phyloP scores from a whole-genome alignment of 108 stramenopile species.

The Cyclostephanos invisitatus region DNA sequence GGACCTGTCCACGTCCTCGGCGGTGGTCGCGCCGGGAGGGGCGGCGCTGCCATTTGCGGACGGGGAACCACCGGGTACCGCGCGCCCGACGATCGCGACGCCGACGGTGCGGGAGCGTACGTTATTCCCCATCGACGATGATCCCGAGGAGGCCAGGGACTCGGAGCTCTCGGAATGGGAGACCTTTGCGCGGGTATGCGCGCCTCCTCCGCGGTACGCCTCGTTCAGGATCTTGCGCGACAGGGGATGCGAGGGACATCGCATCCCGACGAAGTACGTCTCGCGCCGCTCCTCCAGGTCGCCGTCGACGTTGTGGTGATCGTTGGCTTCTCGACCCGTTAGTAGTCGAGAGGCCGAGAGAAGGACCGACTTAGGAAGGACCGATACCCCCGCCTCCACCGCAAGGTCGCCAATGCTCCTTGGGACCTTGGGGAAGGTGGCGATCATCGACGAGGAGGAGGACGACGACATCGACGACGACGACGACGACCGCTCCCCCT shows the following conservation, averaged over 20 bases:
- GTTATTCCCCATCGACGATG: slow-evolving; percentile 12
- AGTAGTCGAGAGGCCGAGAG: slow-evolving; percentile 8
- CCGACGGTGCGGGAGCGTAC: neutral
- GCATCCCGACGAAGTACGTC: slow-evolving; percentile 31
- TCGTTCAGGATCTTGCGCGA: slow-evolving; percentile 29
- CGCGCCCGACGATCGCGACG: slow-evolving; percentile 5
- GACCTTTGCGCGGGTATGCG: neutral
- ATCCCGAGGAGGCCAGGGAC: slow-evolving; percentile 16
- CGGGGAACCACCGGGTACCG: neutral
- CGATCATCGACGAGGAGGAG: neutral
- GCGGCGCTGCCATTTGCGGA: neutral
- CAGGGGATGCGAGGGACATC: slow-evolving; percentile 41
- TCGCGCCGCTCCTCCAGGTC: neutral
- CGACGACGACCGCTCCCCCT: slow-evolving; percentile 1
- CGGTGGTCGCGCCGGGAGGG: neutral
- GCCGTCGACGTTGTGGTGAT: neutral
- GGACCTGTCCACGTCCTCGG: neutral
- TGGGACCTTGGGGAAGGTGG: neutral
- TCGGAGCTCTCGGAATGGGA: slow-evolving; percentile 9
- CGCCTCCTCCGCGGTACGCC: slow-evolving; percentile 10
- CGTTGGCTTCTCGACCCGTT: neutral
- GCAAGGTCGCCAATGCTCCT: neutral
- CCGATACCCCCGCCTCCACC: slow-evolving; percentile 2
- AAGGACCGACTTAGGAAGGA: slow-evolving; percentile 23
- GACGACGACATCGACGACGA: slow-evolving; percentile 9